These are phyloP conservation scores for Pascua sp. DNA, from an alignment of 1,284 basidiomycete genomes.

Conservation along the genomic window DNA sequence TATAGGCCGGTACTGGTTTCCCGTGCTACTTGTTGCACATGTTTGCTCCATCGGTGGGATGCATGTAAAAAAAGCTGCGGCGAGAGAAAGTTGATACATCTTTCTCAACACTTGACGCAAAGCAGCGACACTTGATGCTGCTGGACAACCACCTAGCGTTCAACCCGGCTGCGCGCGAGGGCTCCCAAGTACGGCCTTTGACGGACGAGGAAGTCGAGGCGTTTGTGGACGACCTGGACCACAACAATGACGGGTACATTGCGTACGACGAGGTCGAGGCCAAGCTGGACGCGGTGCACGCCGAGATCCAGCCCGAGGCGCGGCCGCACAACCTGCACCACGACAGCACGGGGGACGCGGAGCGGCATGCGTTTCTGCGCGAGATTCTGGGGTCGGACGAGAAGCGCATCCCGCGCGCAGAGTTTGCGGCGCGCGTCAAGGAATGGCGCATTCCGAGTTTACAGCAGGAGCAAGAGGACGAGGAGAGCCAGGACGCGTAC, in stretches of 20 bases:
- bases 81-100: too few species aligned
- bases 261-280: slow-evolving; percentile 23
- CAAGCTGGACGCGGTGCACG: slow-evolving; percentile 24
- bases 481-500: slow-evolving; percentile 25
- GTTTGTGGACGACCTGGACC: slow-evolving; percentile 29
- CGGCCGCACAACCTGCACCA: slow-evolving; percentile 15
- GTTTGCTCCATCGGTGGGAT: too few species aligned
- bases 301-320: slow-evolving; percentile 21
- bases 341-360: slow-evolving; percentile 9
- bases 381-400: slow-evolving; percentile 18
- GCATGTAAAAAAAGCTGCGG: too few species aligned
- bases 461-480: slow-evolving; percentile 24
- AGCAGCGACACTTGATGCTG: background rate
- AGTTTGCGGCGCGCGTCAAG: slow-evolving; percentile 19
- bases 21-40: too few species aligned
- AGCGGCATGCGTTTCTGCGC: slow-evolving; percentile 27
- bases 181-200: slow-evolving; percentile 6
- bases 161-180: slow-evolving; percentile 4
- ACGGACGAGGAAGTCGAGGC: slow-evolving; percentile 25
- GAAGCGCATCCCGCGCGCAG: slow-evolving; percentile 15
- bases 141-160: slow-evolving; percentile 4
- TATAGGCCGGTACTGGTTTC: too few species aligned
- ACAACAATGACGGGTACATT: slow-evolving; percentile 27
- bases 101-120: too few species aligned
- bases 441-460: slow-evolving; percentile 28